phyloP scores from a whole-genome alignment of 306 rosid genomes.

The Mimosa pudica region DNA sequence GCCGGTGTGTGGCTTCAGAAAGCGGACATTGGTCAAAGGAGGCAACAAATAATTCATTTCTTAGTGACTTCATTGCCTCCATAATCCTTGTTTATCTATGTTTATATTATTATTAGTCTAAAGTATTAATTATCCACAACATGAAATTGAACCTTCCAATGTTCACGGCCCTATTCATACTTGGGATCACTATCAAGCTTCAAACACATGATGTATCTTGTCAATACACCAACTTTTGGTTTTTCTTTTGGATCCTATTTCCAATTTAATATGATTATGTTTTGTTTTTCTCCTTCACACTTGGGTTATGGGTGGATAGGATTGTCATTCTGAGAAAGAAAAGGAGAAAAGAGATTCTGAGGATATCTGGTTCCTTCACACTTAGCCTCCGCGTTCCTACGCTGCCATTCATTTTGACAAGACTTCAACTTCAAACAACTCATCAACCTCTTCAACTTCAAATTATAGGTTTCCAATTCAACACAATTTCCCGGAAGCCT shows the following conservation, averaged over 20 bases:
- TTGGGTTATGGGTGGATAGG: too few relatives aligned
- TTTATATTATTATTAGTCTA: too few relatives aligned
- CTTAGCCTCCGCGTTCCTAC: not conserved
- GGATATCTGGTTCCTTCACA: too few relatives aligned
- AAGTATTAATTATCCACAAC: too few relatives aligned
- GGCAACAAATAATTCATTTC: not conserved
- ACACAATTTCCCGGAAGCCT: not conserved
- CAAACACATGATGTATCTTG: not conserved
- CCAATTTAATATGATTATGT: not conserved
- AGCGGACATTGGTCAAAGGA: not conserved
- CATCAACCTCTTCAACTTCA: too few relatives aligned
- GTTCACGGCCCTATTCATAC: not conserved
- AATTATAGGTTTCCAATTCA: not conserved
- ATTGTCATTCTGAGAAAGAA: too few relatives aligned
- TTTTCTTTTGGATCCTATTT: too few relatives aligned
- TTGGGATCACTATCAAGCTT: not conserved
- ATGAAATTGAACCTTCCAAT: too few relatives aligned
- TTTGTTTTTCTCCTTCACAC: not conserved
- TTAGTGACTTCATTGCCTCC: not conserved
- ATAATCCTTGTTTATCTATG: not conserved
- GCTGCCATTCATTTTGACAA: too few relatives aligned
- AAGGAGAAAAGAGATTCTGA: too few relatives aligned
- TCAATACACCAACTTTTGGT: not conserved
- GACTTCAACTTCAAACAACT: not conserved
- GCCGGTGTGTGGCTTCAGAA: not conserved